A percentile compares a stretch with the other conserved stretches of the same genome.
These are phyloP conservation scores for Aspergillus ochraceus DNA, from an alignment of 2,329 filamentous ascomycete species.

Conservation along the genomic window DNA sequence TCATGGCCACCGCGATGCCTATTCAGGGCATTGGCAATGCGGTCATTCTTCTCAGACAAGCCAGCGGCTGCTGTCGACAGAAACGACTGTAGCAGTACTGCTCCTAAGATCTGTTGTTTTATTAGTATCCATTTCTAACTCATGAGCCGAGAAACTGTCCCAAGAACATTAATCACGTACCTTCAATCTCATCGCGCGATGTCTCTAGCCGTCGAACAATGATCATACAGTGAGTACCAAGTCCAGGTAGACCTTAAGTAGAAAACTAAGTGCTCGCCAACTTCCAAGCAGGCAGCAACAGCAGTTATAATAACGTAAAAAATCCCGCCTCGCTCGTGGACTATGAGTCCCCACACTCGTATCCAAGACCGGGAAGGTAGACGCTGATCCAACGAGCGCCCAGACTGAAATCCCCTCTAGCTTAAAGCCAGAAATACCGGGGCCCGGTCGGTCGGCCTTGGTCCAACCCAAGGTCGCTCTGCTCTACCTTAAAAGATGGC, in stretches of 20 bases:
- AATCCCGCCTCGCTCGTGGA: neutral
- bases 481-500: neutral
- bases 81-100: slow-evolving; percentile 8
- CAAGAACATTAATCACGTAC: slow-evolving; percentile 1
- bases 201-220: neutral
- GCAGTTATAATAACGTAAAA: neutral
- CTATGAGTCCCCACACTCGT: slow-evolving; percentile 9
- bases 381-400: slow-evolving; percentile 11
- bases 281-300: neutral
- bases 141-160: neutral
- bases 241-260: neutral
- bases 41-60: slow-evolving; percentile 7
- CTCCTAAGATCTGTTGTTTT: slow-evolving; percentile 5
- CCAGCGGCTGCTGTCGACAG: slow-evolving; percentile 7
- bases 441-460: too few species aligned
- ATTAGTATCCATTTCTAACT: too few species aligned
- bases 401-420: neutral
- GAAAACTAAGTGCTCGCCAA: neutral
- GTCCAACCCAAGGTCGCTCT: neutral
- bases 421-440: neutral
- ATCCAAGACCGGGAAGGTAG: slow-evolving; percentile 8
- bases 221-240: neutral
- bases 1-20: slow-evolving; percentile 16
- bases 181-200: slow-evolving; percentile 15
- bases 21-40: slow-evolving; percentile 21